A percentile compares a stretch with the other conserved stretches of the same genome.
These are phyloP conservation scores for Prototheca wickerhamii DNA, from an alignment of 163 green algal genomes.

Conservation along the genomic window DNA sequence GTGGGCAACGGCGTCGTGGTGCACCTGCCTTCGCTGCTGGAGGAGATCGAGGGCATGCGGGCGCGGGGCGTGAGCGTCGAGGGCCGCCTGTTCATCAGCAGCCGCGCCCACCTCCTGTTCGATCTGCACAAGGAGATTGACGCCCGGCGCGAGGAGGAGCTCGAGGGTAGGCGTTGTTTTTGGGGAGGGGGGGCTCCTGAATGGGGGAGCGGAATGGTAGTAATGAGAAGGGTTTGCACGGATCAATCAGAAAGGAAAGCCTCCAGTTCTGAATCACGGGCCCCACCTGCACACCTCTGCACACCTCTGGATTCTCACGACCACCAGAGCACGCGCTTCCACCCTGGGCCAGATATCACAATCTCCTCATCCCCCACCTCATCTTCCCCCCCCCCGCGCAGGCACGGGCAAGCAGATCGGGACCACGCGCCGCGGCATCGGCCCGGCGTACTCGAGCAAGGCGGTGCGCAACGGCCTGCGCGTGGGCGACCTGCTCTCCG, in stretches of 20 bases:
- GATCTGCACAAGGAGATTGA: conserved; percentile 97
- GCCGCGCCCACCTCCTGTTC: conserved; percentile 95
- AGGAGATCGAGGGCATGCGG: conserved; percentile 83
- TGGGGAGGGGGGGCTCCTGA: no score
- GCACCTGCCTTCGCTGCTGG: conserved; percentile 89
- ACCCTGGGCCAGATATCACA: neutral
- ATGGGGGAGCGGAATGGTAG: conserved; percentile 4
- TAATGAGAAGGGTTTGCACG: neutral
- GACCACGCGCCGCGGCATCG: conserved; percentile 98
- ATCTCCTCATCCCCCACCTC: no score
- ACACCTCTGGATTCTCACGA: neutral
- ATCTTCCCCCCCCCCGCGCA: conserved; percentile 1
- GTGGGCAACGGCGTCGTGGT: conserved; percentile 98
- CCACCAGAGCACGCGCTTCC: neutral
- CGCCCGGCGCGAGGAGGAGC: conserved; percentile 71
- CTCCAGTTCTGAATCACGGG: no score
- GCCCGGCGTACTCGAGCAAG: conserved; percentile 92
- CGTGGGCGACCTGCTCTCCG: conserved; percentile 73
- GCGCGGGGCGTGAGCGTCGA: conserved; percentile 60
- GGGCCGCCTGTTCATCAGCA: conserved; percentile 76
- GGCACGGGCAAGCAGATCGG: conserved; percentile 77
- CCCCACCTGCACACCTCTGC: neutral
- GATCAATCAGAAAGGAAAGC: no score
- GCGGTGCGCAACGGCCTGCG: conserved; percentile 88
- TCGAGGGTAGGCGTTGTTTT: conserved; percentile 39